phyloP scores from a whole-genome alignment of 2,329 filamentous ascomycete genomes.

The Arthrobotrys megalospora region DNA sequence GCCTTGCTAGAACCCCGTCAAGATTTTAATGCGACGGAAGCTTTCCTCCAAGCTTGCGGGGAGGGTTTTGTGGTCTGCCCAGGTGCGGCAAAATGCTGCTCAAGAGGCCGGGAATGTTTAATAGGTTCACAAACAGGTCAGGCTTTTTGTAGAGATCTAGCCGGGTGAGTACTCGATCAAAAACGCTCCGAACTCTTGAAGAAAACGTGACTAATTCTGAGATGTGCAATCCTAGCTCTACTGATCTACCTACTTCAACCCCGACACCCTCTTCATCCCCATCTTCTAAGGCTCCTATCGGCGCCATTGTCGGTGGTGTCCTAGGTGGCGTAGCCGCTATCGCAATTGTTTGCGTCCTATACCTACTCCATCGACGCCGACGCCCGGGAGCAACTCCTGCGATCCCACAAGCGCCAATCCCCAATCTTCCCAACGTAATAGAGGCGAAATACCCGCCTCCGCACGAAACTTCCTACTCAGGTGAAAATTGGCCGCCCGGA shows the following conservation, averaged over 20 bases:
- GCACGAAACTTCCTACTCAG: constrained; percentile 48
- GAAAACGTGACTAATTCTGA: constrained; percentile 9
- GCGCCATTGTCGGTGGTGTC: constrained; percentile 43
- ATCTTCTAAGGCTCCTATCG: constrained; percentile 39
- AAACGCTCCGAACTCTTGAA: background rate
- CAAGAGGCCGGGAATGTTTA: constrained; percentile 34
- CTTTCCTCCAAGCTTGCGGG: constrained; percentile 31
- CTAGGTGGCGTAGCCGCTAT: constrained; percentile 24
- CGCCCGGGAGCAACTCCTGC: constrained; percentile 33
- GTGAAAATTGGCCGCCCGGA: constrained; percentile 54
- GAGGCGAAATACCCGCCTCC: constrained; percentile 56
- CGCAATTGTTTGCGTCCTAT: constrained; percentile 28
- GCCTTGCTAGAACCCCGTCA: constrained; percentile 20
- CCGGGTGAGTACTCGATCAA: constrained; percentile 34
- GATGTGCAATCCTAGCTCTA: constrained; percentile 18
- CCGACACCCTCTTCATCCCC: constrained; percentile 31
- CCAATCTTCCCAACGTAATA: constrained; percentile 51
- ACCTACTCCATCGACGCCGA: constrained; percentile 19
- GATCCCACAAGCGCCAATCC: constrained; percentile 51
- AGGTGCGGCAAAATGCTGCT: constrained; percentile 26
- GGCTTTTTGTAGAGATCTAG: constrained; percentile 8
- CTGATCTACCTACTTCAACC: constrained; percentile 21
- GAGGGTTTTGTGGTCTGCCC: constrained; percentile 30
- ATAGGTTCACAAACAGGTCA: constrained; percentile 29
- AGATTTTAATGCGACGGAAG: constrained; percentile 28